Percentiles rank a stretch among this genome's conserved stretches.
Conservation (phyloP, 1,284 basidiomycete genomes). For the Ceratobasidium sp. region DNA sequence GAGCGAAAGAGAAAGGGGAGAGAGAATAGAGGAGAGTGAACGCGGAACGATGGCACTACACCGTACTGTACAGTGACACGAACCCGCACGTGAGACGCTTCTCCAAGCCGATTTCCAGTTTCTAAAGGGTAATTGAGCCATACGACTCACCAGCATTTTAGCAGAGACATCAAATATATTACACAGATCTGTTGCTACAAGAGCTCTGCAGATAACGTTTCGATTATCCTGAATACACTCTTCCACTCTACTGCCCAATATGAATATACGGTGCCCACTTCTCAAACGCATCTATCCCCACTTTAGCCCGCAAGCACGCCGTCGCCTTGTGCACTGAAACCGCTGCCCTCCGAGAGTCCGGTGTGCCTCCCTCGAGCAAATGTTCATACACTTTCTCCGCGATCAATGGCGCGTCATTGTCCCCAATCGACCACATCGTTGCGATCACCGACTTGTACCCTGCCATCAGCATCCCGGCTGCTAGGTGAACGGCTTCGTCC, state of each 20-base stretch:
- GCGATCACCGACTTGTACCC: constrained; percentile 18
- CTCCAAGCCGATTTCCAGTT: too few relatives aligned
- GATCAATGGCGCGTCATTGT: constrained; percentile 23
- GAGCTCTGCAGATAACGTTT: too few relatives aligned
- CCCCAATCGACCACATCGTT: constrained; percentile 18
- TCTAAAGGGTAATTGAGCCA: too few relatives aligned
- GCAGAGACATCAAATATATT: too few relatives aligned
- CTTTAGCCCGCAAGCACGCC: not conserved
- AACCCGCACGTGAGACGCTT: too few relatives aligned
- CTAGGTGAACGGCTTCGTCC: constrained; percentile 39
- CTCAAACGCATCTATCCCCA: not conserved
- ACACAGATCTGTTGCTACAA: too few relatives aligned
- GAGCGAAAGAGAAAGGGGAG: too few relatives aligned
- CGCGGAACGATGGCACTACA: too few relatives aligned
- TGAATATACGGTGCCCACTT: not conserved
- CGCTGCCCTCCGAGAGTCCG: not conserved
- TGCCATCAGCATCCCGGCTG: constrained; percentile 34
- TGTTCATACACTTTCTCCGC: constrained; percentile 9
- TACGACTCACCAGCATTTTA: too few relatives aligned
- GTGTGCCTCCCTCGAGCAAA: not conserved
- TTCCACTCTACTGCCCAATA: not conserved
- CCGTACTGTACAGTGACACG: too few relatives aligned
- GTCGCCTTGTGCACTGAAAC: not conserved
- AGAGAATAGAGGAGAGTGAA: too few relatives aligned
- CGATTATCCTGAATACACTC: not conserved